Percentiles rank a stretch among this genome's conserved stretches.
Conservation (phyloP, 805 yeast species). For the Barnettozyma sucrosica region DNA sequence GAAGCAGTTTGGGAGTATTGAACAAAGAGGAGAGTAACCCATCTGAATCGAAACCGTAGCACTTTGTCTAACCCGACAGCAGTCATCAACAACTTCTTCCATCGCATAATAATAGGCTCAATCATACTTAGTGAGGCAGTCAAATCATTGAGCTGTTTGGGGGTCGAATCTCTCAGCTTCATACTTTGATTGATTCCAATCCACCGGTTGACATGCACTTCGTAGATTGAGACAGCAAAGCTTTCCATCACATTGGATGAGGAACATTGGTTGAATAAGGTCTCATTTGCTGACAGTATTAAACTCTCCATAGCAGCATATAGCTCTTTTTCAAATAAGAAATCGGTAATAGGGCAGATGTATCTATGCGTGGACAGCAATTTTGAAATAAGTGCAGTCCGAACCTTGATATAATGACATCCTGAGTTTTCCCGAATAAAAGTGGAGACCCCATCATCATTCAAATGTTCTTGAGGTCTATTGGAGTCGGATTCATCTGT, state of each 20-base stretch:
- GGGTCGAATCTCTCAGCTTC: slow-evolving; percentile 12
- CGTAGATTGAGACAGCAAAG: slow-evolving; percentile 33
- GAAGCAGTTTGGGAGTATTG: slow-evolving; percentile 37
- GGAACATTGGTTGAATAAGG: slow-evolving; percentile 7
- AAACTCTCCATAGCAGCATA: slow-evolving; percentile 13
- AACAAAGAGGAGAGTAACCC: slow-evolving; percentile 42
- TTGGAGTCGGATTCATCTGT: slow-evolving; percentile 17
- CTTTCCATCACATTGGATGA: neutral
- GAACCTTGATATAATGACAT: slow-evolving; percentile 34
- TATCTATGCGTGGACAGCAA: slow-evolving; percentile 18
- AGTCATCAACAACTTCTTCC: slow-evolving; percentile 32
- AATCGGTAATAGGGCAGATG: slow-evolving; percentile 31
- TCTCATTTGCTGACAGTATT: slow-evolving; percentile 22
- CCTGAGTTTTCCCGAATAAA: slow-evolving; percentile 26
- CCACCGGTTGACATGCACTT: slow-evolving; percentile 41
- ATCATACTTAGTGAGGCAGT: slow-evolving; percentile 32
- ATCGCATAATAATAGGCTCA: slow-evolving; percentile 39
- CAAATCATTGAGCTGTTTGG: slow-evolving; percentile 29
- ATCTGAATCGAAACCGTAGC: slow-evolving; percentile 33
- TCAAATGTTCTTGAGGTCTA: slow-evolving; percentile 10
- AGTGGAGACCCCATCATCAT: slow-evolving; percentile 15
- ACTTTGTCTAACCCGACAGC: slow-evolving; percentile 6
- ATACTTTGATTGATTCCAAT: slow-evolving; percentile 26
- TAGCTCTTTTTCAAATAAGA: slow-evolving; percentile 31
- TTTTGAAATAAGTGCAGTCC: slow-evolving; percentile 27